Evolutionary conservation across 1,284 basidiomycete species (phyloP).

Genomic region (Agroathelia rolfsii): DNA sequence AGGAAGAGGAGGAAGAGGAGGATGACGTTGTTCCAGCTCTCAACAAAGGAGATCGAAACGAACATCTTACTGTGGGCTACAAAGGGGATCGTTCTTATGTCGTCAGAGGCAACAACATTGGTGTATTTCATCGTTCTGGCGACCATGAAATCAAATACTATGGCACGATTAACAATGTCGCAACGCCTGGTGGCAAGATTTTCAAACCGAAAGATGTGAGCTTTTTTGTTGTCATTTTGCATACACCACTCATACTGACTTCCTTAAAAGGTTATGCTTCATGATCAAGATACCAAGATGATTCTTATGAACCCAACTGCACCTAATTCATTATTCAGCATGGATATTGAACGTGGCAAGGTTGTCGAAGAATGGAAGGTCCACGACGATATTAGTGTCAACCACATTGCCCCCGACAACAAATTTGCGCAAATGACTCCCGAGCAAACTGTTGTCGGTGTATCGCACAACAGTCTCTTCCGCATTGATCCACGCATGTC

Average conservation of each 20-base stretch:
- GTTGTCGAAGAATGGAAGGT: slow-evolving; percentile 99
- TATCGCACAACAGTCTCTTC: slow-evolving; percentile 92
- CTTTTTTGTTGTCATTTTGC: slow-evolving; percentile 7
- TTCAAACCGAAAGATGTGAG: slow-evolving; percentile 83
- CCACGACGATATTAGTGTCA: slow-evolving; percentile 78
- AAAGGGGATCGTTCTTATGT: slow-evolving; percentile 96
- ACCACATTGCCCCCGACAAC: slow-evolving; percentile 85
- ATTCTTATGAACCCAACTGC: slow-evolving; percentile 82
- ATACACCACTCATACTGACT: slow-evolving; percentile 5
- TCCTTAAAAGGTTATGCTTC: slow-evolving; percentile 82
- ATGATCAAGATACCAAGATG: slow-evolving; percentile 96
- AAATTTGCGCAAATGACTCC: slow-evolving; percentile 94
- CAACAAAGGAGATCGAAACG: slow-evolving; percentile 63
- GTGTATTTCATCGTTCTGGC: slow-evolving; percentile 85
- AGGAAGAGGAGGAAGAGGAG: slow-evolving; percentile 50
- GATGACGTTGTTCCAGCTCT: slow-evolving; percentile 28
- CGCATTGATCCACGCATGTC: slow-evolving; percentile 91
- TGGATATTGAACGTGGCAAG: slow-evolving; percentile 95
- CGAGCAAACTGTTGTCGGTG: slow-evolving; percentile 89
- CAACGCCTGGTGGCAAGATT: slow-evolving; percentile 72
- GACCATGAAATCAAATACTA: slow-evolving; percentile 80
- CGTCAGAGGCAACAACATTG: slow-evolving; percentile 91
- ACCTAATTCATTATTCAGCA: slow-evolving; percentile 79
- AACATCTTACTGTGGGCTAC: slow-evolving; percentile 90
- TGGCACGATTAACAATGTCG: slow-evolving; percentile 81